These are phyloP conservation scores for Inga laurina DNA, from an alignment of 306 rosid genomes.

Conservation along the genomic window DNA sequence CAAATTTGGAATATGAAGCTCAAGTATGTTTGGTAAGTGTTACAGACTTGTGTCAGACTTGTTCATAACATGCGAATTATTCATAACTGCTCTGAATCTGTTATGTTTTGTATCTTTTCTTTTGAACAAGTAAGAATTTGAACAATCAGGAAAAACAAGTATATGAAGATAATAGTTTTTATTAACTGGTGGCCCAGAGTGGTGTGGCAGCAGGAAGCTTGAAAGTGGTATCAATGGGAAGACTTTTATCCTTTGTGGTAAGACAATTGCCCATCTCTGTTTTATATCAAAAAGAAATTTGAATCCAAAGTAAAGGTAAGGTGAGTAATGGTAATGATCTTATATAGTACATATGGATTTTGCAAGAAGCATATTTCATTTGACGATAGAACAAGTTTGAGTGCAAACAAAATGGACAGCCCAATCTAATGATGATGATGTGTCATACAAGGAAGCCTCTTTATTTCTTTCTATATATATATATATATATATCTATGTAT, in stretches of 20 bases:
- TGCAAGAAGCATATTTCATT: slow-evolving; percentile 32
- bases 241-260: slow-evolving; percentile 15
- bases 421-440: neutral
- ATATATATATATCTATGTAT: too few relatives aligned
- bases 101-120: neutral
- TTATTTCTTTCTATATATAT: too few relatives aligned
- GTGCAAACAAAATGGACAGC: neutral
- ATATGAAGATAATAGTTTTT: neutral
- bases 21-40: too few relatives aligned
- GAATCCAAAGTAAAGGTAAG: neutral
- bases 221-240: slow-evolving; percentile 51
- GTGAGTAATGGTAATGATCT: neutral
- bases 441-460: slow-evolving; percentile 38
- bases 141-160: neutral
- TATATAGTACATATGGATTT: neutral
- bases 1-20: too few relatives aligned
- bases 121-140: neutral
- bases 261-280: slow-evolving; percentile 48
- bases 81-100: neutral
- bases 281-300: neutral
- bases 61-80: too few relatives aligned
- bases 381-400: neutral
- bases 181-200: slow-evolving; percentile 33
- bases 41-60: too few relatives aligned
- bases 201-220: slow-evolving; percentile 57